These are phyloP conservation scores for Ajuga reptans DNA, from an alignment of 305 asterid genomes.

Conservation along the genomic window DNA sequence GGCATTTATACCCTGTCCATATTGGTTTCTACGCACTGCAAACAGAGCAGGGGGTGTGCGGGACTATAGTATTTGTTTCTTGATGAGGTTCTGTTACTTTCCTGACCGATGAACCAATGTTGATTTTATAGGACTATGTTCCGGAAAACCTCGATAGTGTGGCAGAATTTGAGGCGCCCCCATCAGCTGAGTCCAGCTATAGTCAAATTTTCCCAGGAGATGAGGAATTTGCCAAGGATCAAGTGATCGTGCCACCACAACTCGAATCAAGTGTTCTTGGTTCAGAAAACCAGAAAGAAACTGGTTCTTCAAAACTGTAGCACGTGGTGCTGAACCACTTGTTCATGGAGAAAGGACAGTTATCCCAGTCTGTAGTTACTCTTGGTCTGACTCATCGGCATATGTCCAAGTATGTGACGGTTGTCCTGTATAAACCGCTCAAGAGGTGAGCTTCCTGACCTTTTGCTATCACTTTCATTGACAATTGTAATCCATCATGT, in stretches of 20 bases:
- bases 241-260: conserved; percentile 61
- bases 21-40: neutral
- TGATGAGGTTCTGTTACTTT: neutral
- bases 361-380: conserved; percentile 64
- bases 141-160: conserved; percentile 72
- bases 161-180: conserved; percentile 75
- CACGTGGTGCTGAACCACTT: conserved; percentile 90
- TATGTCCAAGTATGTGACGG: conserved; percentile 77
- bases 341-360: conserved; percentile 63
- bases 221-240: conserved; percentile 79
- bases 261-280: conserved; percentile 48
- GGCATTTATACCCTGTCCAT: neutral
- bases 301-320: conserved; percentile 44
- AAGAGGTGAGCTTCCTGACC: conserved; percentile 39
- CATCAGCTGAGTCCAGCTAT: conserved; percentile 82
- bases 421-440: conserved; percentile 79
- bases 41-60: too few relatives aligned
- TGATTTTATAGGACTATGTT: conserved; percentile 44
- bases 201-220: conserved; percentile 49
- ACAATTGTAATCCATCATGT: conserved; percentile 16
- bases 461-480: conserved; percentile 16
- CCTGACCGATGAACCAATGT: neutral
- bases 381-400: conserved; percentile 78
- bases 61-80: neutral
- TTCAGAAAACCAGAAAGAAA: conserved; percentile 34